Evolutionary conservation across 192 early-diverging fungal genomes (phyloP).

Genomic region (Entomortierella beljakovae): DNA sequence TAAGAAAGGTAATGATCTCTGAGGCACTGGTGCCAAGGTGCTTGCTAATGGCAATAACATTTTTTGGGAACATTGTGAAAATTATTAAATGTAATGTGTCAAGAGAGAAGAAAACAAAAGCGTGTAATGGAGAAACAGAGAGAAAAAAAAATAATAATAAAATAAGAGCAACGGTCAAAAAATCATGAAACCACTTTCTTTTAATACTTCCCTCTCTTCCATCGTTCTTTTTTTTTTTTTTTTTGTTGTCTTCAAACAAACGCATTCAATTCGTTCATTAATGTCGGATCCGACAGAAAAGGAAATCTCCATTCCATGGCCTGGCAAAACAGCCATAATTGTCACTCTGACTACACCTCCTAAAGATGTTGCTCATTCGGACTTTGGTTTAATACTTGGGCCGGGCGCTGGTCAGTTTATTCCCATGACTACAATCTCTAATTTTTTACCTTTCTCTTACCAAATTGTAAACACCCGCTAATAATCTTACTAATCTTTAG

Average conservation of each 20-base stretch:
- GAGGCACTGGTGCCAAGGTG: slow-evolving; percentile 13
- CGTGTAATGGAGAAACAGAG: no score
- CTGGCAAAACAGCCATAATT: slow-evolving; percentile 35
- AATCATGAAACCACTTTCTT: no score
- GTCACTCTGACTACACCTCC: slow-evolving; percentile 37
- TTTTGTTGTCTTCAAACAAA: no score
- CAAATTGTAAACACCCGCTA: background rate
- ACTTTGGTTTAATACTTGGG: slow-evolving; percentile 37
- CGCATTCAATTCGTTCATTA: no score
- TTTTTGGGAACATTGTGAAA: slow-evolving; percentile 24
- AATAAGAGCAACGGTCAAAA: no score
- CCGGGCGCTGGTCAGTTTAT: slow-evolving; percentile 36
- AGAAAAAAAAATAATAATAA: no score
- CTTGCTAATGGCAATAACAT: slow-evolving; percentile 28
- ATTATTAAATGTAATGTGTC: no score
- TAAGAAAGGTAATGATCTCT: slow-evolving; percentile 13
- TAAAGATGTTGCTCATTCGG: slow-evolving; percentile 23
- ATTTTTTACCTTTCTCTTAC: background rate
- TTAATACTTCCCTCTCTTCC: no score
- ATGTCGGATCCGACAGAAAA: slow-evolving; percentile 44
- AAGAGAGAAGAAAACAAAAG: no score
- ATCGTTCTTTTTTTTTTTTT: no score
- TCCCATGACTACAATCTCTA: background rate
- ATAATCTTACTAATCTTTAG: slow-evolving; percentile 4
- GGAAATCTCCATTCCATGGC: slow-evolving; percentile 33